Base-by-base conservation (phyloP, 169 alveolate species). In the Theileria annulata region DNA sequence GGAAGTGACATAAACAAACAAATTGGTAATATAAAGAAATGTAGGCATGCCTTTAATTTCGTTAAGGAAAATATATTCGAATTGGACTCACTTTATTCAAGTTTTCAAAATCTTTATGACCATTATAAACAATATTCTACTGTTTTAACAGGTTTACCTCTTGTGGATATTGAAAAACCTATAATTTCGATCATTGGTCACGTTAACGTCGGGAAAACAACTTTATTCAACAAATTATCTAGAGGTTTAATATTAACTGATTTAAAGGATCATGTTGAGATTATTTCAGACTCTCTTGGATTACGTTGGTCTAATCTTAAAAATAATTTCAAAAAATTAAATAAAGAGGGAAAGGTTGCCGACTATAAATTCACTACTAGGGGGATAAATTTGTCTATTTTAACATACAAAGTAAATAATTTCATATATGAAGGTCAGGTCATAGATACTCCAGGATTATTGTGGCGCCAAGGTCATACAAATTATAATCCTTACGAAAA, bases 291-390 rank as follows among this genome's bases (percentile, higher is more conserved):
- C 60, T 73, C 77, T n/a, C 70, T 82, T 31, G 89, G 89, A 35
- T 63, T 84, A 30, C 77, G 49, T 47, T 77, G 84, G 86, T 76
- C 68, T 27, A 77, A 78, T 31, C 47, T 37, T 1, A 30, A 25
- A 23, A 37, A 23, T 17, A 78, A 74, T 6, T 75, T 51, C 23
- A 58, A 56, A 23, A 75, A n/a, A 31, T 6, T 54, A 51, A 74
- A 63, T 8, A 21, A 51, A 35, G 84, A 84, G 42, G 84, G 64
- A 19, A 71, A 70, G 37, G 67, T 84, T 25, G 90, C 87, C 33
- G 66, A 71, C 60, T 84, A 84, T 60, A 84, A 84, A 27, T 84
- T 84, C 75, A 84, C 87, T 35, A 84, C 90, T n/a, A 47, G 74
- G 19, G 54, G 84, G 6, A 71, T 84, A 70, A 69, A 64, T 28